Evolutionary conservation across 768 basidiomycete genomes (phyloP).

Genomic region (Collybia mongolica): DNA sequence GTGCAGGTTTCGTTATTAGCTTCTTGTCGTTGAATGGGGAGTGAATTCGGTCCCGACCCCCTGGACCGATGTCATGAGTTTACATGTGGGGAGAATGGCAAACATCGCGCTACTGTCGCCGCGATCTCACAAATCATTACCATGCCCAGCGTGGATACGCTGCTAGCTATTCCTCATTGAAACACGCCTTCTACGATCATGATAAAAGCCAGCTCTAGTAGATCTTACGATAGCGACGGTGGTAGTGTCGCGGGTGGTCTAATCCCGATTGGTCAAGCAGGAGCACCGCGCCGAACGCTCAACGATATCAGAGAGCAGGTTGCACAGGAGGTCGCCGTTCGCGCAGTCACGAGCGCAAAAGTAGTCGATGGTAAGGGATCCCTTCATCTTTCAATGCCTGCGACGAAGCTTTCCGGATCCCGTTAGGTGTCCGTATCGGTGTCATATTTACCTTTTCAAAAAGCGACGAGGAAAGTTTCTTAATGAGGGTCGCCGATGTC

Average conservation of each 20-base stretch:
- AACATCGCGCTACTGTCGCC: too few species aligned
- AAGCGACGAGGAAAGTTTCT: conserved; percentile 52
- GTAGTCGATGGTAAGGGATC: conserved; percentile 41
- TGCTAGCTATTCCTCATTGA: too few species aligned
- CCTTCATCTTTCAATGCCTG: not conserved
- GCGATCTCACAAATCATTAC: not conserved
- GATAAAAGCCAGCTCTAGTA: not conserved
- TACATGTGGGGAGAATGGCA: too few species aligned
- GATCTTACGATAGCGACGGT: not conserved
- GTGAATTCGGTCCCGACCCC: not conserved
- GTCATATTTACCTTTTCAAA: conserved; percentile 62
- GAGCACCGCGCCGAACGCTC: conserved; percentile 43
- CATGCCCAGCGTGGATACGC: conserved; percentile 3
- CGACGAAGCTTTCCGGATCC: not conserved
- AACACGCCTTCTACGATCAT: too few species aligned
- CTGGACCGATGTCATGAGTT: too few species aligned
- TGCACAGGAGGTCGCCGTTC: conserved; percentile 53
- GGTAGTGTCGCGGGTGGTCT: not conserved
- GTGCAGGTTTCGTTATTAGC: not conserved
- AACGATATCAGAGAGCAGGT: conserved; percentile 61
- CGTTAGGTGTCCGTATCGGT: conserved; percentile 49
- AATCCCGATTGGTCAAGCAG: conserved; percentile 1
- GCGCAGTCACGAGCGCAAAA: conserved; percentile 49
- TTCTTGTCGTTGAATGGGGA: not conserved
- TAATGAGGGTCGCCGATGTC: conserved; percentile 50